A percentile compares a stretch with the other conserved stretches of the same genome.
Evolutionary conservation across 1,284 basidiomycete genomes (phyloP).

Genomic region (Ceratobasidium sp.): DNA sequence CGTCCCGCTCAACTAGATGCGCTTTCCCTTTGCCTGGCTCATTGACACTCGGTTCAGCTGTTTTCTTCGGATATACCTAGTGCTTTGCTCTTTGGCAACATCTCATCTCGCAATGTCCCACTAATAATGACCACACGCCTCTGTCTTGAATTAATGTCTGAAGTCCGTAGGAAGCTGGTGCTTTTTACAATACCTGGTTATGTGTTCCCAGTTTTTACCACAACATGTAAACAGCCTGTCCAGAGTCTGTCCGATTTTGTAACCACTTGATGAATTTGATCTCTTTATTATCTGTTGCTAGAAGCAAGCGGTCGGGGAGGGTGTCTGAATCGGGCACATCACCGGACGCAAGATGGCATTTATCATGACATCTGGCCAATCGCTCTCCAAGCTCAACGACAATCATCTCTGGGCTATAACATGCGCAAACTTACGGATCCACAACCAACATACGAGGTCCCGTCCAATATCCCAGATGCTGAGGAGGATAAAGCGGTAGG

Average conservation of each 20-base stretch:
- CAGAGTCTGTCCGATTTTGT: conserved; percentile 27
- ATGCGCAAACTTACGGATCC: conserved; percentile 44
- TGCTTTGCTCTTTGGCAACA: conserved; percentile 33
- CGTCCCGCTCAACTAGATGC: conserved; percentile 42
- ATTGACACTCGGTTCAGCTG: conserved; percentile 40
- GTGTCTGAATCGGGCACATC: conserved; percentile 9
- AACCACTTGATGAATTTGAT: conserved; percentile 38
- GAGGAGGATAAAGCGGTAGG: conserved; percentile 66
- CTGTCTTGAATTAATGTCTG: conserved; percentile 40
- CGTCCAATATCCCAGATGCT: conserved; percentile 63
- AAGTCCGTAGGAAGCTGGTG: conserved; percentile 42
- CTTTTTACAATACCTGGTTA: conserved; percentile 28
- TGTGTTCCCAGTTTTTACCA: conserved; percentile 23
- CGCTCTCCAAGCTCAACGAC: neutral
- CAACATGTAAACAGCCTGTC: conserved; percentile 43
- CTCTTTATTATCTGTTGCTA: neutral
- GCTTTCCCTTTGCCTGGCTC: conserved; percentile 22
- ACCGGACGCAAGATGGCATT: too few relatives aligned
- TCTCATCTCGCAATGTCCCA: neutral
- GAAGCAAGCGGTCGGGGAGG: neutral
- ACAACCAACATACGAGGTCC: conserved; percentile 50
- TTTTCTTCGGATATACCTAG: conserved; percentile 13
- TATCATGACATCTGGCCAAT: too few relatives aligned
- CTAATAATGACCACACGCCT: conserved; percentile 29
- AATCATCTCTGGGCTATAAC: neutral